Evolutionary conservation across 805 yeast genomes (phyloP), one percentile per base, ranked within the genome.

Genomic region (Starmera amethionina): DNA sequence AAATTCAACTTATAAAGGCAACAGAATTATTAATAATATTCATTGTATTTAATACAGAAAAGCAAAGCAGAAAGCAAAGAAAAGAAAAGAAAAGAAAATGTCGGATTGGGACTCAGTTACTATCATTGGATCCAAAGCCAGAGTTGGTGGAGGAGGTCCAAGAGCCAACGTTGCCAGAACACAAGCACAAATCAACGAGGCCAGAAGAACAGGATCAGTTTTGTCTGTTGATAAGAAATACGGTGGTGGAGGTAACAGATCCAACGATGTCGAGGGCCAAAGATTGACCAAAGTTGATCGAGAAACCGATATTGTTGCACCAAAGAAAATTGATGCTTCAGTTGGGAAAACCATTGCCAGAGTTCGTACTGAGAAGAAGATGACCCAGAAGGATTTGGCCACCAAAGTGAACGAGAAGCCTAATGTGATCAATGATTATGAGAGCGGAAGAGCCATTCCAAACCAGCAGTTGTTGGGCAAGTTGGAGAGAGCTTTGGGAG

Each of bases 311-410:
- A 88, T 90, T 48, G 94, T 87, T 41, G 83, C 93, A 15, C 95
- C 95, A 43, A 82, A 89, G 66, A 93, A 89, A 66, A 65, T 93
- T 40, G 95, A 87, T 42, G 68, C 74, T 12, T 65, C 68, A 43
- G 97, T 93, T 28, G 98, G 97, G 49, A 84, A 82, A 60, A 82
- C 90, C 41, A 88, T 93, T 51, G 73, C 79, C 39, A 72, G 79
- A 60, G 96, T 83, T 31, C 80, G 98, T 69, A 80, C 78, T 55
- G 96, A 85, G 44, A 87, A 88, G 72, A 76, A 77, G 56, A 60
- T 89, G 59, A 82, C 97, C 9, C 98, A 93, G 65, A 93, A 93
- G 73, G 98, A 93, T 54, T 74, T 93, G 55, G 98, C 98, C 54
- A 87, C 96, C 42, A 84, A 82, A 62, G 75, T 90, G 58, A 90